Conservation (phyloP, 176 grass and related monocot genomes). For the Thalia dealbata region DNA sequence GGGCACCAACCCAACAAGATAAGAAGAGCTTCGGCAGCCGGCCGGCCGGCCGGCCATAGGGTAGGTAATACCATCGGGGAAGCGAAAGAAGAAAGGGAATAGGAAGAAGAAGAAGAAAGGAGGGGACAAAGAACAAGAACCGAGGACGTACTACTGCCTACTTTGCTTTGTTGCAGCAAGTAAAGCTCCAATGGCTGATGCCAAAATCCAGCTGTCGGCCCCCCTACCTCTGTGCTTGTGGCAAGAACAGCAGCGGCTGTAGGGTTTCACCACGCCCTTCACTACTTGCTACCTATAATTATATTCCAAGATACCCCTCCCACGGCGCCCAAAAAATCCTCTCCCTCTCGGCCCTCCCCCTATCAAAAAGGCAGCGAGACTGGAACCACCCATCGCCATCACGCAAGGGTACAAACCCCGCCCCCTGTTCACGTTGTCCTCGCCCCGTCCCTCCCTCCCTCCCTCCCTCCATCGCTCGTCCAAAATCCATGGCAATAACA, state of each 20-base stretch:
- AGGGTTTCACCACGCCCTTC: not conserved
- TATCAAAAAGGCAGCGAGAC: not conserved
- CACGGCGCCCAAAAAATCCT: not conserved
- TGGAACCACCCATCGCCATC: constrained; percentile 2
- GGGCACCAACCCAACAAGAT: not conserved
- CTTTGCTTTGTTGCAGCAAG: constrained; percentile 3
- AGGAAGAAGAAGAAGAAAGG: constrained; percentile 1
- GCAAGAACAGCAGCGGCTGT: not conserved
- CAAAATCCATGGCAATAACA: not conserved
- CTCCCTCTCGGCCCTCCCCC: not conserved
- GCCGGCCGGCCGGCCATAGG: not conserved
- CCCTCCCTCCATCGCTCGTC: not conserved
- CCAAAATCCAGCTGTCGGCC: constrained; percentile 14
- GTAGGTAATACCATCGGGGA: too few relatives aligned
- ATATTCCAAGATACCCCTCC: not conserved
- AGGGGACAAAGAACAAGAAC: constrained; percentile 3
- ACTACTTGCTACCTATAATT: not conserved
- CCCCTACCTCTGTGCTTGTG: not conserved
- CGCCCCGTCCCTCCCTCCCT: not conserved
- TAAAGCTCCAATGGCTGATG: constrained; percentile 5
- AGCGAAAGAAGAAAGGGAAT: not conserved
- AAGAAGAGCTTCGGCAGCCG: not conserved
- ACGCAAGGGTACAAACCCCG: not conserved
- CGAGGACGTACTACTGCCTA: not conserved
- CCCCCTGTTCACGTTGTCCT: not conserved